phyloP scores from a whole-genome alignment of 2,329 filamentous ascomycete genomes.

The Penicillium glabrum region DNA sequence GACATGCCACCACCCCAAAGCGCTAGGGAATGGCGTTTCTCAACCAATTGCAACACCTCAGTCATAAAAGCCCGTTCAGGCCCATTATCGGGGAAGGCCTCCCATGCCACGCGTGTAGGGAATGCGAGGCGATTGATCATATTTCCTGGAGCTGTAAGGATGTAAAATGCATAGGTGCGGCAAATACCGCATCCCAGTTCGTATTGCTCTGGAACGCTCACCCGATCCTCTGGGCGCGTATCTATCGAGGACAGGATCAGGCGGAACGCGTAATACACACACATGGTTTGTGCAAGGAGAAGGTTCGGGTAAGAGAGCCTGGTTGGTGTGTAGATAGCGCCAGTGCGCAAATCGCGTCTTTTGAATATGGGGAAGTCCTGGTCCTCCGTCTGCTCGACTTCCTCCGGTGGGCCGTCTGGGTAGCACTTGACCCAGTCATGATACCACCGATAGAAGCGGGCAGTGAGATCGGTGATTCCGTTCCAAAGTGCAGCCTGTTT shows the following conservation, averaged over 20 bases:
- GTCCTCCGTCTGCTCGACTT: slow-evolving; percentile 24
- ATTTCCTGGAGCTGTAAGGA: slow-evolving; percentile 35
- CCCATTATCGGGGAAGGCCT: slow-evolving; percentile 33
- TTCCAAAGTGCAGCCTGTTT: slow-evolving; percentile 38
- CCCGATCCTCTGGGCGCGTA: slow-evolving; percentile 27
- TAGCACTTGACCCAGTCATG: slow-evolving; percentile 31
- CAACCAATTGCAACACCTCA: slow-evolving; percentile 35
- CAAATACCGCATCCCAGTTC: slow-evolving; percentile 36
- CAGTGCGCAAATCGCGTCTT: slow-evolving; percentile 35
- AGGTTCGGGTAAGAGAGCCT: slow-evolving; percentile 37
- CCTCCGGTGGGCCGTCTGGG: slow-evolving; percentile 29
- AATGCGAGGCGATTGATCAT: slow-evolving; percentile 43
- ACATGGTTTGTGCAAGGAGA: slow-evolving; percentile 38
- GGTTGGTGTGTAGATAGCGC: slow-evolving; percentile 29
- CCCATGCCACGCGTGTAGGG: slow-evolving; percentile 38
- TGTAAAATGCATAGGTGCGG: slow-evolving; percentile 37
- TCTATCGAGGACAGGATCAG: slow-evolving; percentile 37
- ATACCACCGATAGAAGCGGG: slow-evolving; percentile 33
- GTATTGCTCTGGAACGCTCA: slow-evolving; percentile 34
- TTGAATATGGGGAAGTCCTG: slow-evolving; percentile 35
- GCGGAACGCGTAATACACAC: slow-evolving; percentile 33
- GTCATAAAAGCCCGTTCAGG: slow-evolving; percentile 34
- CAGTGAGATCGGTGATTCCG: slow-evolving; percentile 32
- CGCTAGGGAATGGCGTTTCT: slow-evolving; percentile 34
- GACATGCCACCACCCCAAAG: slow-evolving; percentile 39